phyloP scores from a whole-genome alignment of 495 filamentous ascomycete genomes.

The Trichoderma parareesei region DNA sequence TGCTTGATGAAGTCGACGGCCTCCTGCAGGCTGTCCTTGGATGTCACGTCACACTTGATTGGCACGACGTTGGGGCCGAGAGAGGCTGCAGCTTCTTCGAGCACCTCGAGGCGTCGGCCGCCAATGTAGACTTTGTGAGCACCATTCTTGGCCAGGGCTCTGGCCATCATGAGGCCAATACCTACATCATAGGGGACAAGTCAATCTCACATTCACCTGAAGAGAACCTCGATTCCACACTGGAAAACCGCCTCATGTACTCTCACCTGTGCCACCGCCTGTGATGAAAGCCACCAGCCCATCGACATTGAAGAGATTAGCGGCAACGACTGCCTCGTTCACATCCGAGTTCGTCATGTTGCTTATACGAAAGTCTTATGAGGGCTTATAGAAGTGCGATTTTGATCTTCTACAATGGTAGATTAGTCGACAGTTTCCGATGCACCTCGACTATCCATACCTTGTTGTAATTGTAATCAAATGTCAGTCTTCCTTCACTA shows the following conservation, averaged over 20 bases:
- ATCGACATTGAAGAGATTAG: conserved; percentile 42
- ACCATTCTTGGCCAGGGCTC: conserved; percentile 52
- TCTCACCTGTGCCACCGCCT: conserved; percentile 43
- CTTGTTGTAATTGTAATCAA: not conserved
- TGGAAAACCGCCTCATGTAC: conserved; percentile 2
- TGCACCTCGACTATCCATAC: not conserved
- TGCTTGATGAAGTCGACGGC: conserved; percentile 43
- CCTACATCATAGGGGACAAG: conserved; percentile 25
- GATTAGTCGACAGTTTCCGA: too few species aligned
- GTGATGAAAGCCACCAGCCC: conserved; percentile 51
- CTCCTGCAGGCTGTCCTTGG: conserved; percentile 48
- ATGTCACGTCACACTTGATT: conserved; percentile 57
- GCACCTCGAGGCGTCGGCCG: conserved; percentile 52
- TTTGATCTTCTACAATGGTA: too few species aligned
- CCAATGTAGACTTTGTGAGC: conserved; percentile 65
- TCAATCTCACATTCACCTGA: not conserved
- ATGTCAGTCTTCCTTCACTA: not conserved
- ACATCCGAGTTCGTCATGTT: not conserved
- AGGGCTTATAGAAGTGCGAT: too few species aligned
- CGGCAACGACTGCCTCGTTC: conserved; percentile 16
- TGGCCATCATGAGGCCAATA: conserved; percentile 54
- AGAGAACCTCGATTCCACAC: not conserved
- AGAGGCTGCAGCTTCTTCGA: conserved; percentile 40
- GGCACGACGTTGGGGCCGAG: conserved; percentile 42
- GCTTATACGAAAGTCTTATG: not conserved